Conservation (phyloP, 345 rosid genomes). For the Kernera saxatilis region DNA sequence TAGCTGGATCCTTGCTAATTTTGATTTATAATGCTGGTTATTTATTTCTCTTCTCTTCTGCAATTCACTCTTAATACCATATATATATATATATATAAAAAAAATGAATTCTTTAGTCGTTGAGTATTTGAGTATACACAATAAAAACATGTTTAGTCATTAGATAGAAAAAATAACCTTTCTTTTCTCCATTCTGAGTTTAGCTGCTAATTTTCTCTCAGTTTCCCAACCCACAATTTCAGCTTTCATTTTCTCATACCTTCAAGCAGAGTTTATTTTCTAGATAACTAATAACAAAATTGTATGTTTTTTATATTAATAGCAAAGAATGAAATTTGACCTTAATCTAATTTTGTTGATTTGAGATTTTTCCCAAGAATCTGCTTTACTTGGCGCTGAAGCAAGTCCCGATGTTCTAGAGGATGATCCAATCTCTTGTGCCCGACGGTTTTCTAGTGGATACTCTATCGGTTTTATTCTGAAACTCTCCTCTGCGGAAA, state of each 20-base stretch:
- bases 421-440: constrained; percentile 14
- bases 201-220: constrained; percentile 54
- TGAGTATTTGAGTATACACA: not conserved
- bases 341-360: constrained; percentile 44
- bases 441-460: not conserved
- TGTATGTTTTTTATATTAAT: not conserved
- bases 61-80: constrained; percentile 48
- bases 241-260: constrained; percentile 59
- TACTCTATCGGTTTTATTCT: not conserved
- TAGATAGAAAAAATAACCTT: constrained; percentile 35
- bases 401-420: constrained; percentile 23
- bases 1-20: constrained; percentile 49
- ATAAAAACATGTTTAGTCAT: not conserved
- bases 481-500: not conserved
- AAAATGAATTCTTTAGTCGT: not conserved
- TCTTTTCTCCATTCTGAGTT: constrained; percentile 47
- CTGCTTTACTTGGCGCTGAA: constrained; percentile 35
- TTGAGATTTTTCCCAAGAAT: constrained; percentile 65
- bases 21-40: constrained; percentile 45
- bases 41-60: constrained; percentile 47
- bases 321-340: constrained; percentile 24
- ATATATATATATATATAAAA: not conserved
- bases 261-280: constrained; percentile 24
- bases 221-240: constrained; percentile 64
- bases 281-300: not conserved